Evolutionary conservation across 345 rosid species (phyloP), one percentile per base, ranked within the genome.

Genomic region (Brassica nigra): DNA sequence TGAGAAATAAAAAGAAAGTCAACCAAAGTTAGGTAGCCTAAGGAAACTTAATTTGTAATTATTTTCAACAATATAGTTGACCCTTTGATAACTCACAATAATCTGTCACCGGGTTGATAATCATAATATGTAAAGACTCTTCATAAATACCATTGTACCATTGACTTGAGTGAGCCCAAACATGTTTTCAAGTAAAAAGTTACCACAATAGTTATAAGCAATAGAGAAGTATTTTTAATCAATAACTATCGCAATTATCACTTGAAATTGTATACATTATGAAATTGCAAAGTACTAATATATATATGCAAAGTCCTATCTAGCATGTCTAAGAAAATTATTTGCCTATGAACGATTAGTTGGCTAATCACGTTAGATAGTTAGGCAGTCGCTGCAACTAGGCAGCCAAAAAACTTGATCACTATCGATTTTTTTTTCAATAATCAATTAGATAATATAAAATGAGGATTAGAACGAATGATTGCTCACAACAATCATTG

Each of bases 351-450:
- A 62, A 75, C 61, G 62, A 75, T 75, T 80, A 54, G 73, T 75
- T 80, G 80, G 83, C 80, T 57, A 64, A 57, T 80, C 80, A 80
- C 76, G 80, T 80, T 80, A 55, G 15, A 75, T 37, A 64, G 71
- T 75, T 69, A 80, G 54, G 71, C 76, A 69, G 74, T 80, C 52
- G 6, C 62, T 75, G 75, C 75, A 68, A 74, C 79, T 75, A 75
- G 80, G 80, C 76, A 75, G 33, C 73, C 57, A 74, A 29, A 23
- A 5, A 30, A 31, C 33, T 68, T 49, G 2, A 67, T 36, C 65
- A 73, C 62, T 1, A 61, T 62, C 29, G 7, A 58, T 14, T 7
- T 23, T 30, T 8, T 62, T 16, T 0, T 0, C 61, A 30, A 70
- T 57, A 29, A 55, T 70, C 14, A 29, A 47, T 55, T 16, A 55